Evolutionary conservation across 106 monocot genomes (phyloP), one percentile per base, ranked within the genome.

Genomic region (Acorus calamus): DNA sequence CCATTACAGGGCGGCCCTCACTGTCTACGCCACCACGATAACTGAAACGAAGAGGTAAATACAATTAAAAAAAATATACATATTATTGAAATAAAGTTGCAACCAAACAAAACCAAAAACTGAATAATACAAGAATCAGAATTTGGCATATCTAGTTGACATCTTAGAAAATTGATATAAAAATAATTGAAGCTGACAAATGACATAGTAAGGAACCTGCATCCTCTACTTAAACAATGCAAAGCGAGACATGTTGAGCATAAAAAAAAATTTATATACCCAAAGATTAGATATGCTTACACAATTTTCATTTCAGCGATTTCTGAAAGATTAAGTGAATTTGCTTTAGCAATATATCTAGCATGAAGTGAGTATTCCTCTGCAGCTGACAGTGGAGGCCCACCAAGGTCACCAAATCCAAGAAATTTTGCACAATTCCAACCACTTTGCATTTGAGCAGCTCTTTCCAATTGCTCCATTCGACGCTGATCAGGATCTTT

Each of bases 231-330:
- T 28, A 28, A 28, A 28, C 28, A 28, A 28, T 1, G 28, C 28
- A 28, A 28, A 28, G 28, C 1, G 28, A 28, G 4, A 57, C 14
- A 64, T 8, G 52, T 41, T 62, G 65, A 47, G 46, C 7, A 2
- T 53, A 3, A 50, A 53, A 65, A 4, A 9, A 52, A 42, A 8
- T 47, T 49, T 45, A 49, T 7, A 69, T 4, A 14, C 5, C 8
- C 8, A 55, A 7, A 10, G n/a, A 50, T 44, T 13, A 51, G 6
- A 77, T 3, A 60, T 56, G 66, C 89, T 82, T 80, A 94, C 94
- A 89, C 72, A 73, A 94, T 92, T 76, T 98, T 98, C 98, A 98
- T 98, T 77, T 98, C 98, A 68, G 88, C 87, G 71, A 98, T 88
- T 62, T 98, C 98, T 41, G 98, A 85, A 50, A 92, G 88, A 85